Percentiles rank a stretch among this genome's conserved stretches.
These are phyloP conservation scores for Sporormia fimetaria DNA, from an alignment of 495 filamentous ascomycete genomes.

Conservation along the genomic window DNA sequence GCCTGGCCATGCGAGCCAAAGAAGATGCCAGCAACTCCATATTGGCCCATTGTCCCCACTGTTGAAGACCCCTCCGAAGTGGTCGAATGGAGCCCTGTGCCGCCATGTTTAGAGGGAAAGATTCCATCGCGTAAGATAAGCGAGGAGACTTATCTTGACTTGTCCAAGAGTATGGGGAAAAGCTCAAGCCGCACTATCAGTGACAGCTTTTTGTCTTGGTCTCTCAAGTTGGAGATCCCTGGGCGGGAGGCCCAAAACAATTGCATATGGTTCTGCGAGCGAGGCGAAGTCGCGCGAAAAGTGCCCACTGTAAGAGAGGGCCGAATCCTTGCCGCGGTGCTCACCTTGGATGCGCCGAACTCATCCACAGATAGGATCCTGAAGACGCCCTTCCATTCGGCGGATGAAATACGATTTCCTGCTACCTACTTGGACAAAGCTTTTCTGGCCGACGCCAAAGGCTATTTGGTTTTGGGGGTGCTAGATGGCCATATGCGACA, in stretches of 20 bases:
- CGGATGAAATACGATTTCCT: constrained; percentile 12
- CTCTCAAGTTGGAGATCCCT: background rate
- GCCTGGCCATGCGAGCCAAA: no score
- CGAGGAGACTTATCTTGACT: constrained; percentile 7
- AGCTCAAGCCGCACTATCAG: background rate
- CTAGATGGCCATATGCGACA: constrained; percentile 2
- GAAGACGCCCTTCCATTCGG: constrained; percentile 8
- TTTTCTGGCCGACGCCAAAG: constrained; percentile 19
- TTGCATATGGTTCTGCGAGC: constrained; percentile 3
- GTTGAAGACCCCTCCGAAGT: background rate
- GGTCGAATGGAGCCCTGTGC: constrained; percentile 17
- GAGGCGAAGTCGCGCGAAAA: background rate
- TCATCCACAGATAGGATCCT: background rate
- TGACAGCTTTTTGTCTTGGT: background rate
- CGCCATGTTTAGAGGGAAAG: background rate
- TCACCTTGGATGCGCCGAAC: constrained; percentile 11
- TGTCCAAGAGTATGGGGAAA: background rate
- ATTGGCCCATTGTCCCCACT: constrained; percentile 5
- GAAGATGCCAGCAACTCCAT: background rate
- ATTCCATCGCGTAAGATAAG: constrained; percentile 1
- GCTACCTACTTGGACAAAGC: constrained; percentile 13
- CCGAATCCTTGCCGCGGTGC: constrained; percentile 12
- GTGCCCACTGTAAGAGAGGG: constrained; percentile 7
- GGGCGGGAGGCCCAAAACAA: background rate
- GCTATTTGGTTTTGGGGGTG: constrained; percentile 7